Evolutionary conservation across 805 yeast species (phyloP).

Genomic region (Myxozyma monticola): DNA sequence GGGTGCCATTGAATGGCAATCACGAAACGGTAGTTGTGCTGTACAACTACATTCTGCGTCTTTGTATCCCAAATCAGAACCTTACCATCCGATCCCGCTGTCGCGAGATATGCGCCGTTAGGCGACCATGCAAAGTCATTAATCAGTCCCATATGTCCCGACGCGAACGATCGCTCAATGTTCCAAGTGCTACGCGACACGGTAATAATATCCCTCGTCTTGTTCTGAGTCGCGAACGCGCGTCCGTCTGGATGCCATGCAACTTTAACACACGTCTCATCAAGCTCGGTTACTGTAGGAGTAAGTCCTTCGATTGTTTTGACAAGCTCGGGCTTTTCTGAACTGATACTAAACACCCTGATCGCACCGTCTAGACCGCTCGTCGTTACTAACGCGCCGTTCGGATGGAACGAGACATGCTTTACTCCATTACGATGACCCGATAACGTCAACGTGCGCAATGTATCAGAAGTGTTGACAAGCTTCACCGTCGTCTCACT

Average conservation of each 20-base stretch:
- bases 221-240: slow-evolving; percentile 65
- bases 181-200: slow-evolving; percentile 35
- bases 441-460: slow-evolving; percentile 46
- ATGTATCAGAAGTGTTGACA: slow-evolving; percentile 38
- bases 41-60: slow-evolving; percentile 39
- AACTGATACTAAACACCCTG: slow-evolving; percentile 36
- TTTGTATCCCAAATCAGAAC: slow-evolving; percentile 58
- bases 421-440: slow-evolving; percentile 48
- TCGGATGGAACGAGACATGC: slow-evolving; percentile 47
- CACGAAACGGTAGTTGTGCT: slow-evolving; percentile 39
- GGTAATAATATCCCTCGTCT: slow-evolving; percentile 41
- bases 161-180: slow-evolving; percentile 29
- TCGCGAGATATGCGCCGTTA: slow-evolving; percentile 60
- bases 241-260: slow-evolving; percentile 75
- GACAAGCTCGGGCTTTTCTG: slow-evolving; percentile 28
- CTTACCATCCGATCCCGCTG: slow-evolving; percentile 52
- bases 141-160: slow-evolving; percentile 40
- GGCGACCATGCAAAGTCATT: slow-evolving; percentile 63
- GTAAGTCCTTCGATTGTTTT: slow-evolving; percentile 34
- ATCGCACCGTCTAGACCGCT: slow-evolving; percentile 40
- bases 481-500: slow-evolving; percentile 37
- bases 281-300: slow-evolving; percentile 40
- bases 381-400: slow-evolving; percentile 36
- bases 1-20: slow-evolving; percentile 47
- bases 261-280: slow-evolving; percentile 52